phyloP scores from a whole-genome alignment of 2,329 filamentous ascomycete genomes.

The Nemania bipapillata region DNA sequence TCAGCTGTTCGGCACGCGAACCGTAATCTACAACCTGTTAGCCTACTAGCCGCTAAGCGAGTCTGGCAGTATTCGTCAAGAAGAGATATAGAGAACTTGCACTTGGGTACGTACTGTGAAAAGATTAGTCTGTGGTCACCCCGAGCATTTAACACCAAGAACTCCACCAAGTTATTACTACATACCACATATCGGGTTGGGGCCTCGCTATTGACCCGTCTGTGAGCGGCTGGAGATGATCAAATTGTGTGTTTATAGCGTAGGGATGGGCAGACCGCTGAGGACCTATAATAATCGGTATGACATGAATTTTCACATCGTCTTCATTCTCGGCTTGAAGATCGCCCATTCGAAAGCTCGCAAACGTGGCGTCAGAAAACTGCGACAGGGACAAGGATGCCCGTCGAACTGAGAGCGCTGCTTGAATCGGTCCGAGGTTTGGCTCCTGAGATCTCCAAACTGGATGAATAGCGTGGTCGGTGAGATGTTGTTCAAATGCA shows the following conservation, averaged over 20 bases:
- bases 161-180: too few relatives aligned
- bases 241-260: not conserved
- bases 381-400: not conserved
- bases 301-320: not conserved
- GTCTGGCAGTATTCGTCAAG: too few relatives aligned
- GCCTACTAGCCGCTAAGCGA: too few relatives aligned
- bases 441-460: too few relatives aligned
- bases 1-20: too few relatives aligned
- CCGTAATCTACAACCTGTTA: too few relatives aligned
- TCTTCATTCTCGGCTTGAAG: not conserved
- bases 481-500: conserved; percentile 13
- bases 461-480: not conserved
- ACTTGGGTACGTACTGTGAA: too few relatives aligned
- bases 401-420: too few relatives aligned
- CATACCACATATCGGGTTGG: not conserved
- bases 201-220: not conserved
- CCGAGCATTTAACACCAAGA: too few relatives aligned
- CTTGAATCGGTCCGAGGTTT: not conserved
- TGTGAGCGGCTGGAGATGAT: not conserved
- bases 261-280: not conserved
- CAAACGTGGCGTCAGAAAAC: not conserved
- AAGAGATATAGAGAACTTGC: too few relatives aligned
- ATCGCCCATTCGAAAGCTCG: not conserved
- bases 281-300: not conserved
- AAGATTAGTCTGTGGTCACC: too few relatives aligned